Evolutionary conservation across 1,284 basidiomycete genomes (phyloP).

Genomic region (Pseudozyma tsukubaensis): DNA sequence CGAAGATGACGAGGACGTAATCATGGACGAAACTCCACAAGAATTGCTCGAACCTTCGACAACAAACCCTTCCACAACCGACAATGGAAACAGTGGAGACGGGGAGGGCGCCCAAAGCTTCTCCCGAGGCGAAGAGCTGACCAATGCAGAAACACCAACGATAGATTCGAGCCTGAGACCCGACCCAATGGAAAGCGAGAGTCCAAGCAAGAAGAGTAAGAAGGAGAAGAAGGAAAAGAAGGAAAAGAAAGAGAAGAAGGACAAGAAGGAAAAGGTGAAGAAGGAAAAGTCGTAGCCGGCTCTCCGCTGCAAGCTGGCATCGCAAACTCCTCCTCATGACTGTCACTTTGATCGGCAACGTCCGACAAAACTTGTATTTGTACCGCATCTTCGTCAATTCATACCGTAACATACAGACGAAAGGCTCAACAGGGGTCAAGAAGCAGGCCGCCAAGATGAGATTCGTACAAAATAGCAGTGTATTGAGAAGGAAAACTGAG

Average conservation of each 20-base stretch:
- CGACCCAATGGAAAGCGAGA: background rate
- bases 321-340: background rate
- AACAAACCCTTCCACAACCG: background rate
- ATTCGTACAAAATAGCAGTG: too few relatives aligned
- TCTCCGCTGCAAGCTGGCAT: background rate
- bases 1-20: background rate
- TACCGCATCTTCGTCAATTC: slow-evolving; percentile 6
- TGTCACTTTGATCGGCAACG: too few relatives aligned
- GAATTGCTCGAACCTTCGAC: background rate
- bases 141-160: slow-evolving; percentile 8
- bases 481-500: too few relatives aligned
- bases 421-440: too few relatives aligned
- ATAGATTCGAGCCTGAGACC: slow-evolving; percentile 3
- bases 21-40: background rate
- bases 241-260: slow-evolving; percentile 25
- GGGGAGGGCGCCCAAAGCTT: slow-evolving; percentile 11
- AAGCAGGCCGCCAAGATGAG: too few relatives aligned
- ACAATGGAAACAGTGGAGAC: slow-evolving; percentile 2
- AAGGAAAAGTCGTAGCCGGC: background rate
- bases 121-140: slow-evolving; percentile 12
- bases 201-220: slow-evolving; percentile 7
- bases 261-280: slow-evolving; percentile 24
- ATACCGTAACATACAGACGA: background rate
- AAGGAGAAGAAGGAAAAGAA: slow-evolving; percentile 28
- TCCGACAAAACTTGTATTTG: too few relatives aligned